Base-by-base conservation (phyloP, 2,329 filamentous ascomycete genomes). In the Neofusicoccum ribis region DNA sequence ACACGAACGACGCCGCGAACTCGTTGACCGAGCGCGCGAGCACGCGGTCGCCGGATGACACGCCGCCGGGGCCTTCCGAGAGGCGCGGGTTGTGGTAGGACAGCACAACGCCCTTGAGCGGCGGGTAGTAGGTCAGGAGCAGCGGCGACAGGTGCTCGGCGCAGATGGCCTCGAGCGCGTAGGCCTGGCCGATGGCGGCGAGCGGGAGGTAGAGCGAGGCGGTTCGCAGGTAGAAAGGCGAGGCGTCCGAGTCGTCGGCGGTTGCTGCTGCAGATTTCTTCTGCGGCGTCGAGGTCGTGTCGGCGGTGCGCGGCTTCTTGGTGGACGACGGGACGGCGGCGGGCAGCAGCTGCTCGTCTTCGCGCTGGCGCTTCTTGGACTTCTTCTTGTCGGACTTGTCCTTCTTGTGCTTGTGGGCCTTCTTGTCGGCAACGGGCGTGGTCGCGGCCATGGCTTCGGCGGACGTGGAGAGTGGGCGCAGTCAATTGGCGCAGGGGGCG, bases 1-100 rank as follows among this genome's bases (percentile, higher is more conserved):
- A 98, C 54, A 91, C 87, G 73, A 91, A 97, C 23, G 89, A 89
- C 27, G 92, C 91, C 7, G 91, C 92, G 74, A 93, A 96, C 78
- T 98, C 95, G 78, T 77, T 74, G 37, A 76, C 68, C 37, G 67
- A 54, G 50, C 66, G 66, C 67, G 51, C 65, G 56, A 63, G 58
- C 39, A 65, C 64, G 20, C 49, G 44, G 14, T 8, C 36, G 37
- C 9, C 5, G 36, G 2, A 34, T 9, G 17, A n/a, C 47, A 20
- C 41, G 9, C 39, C 44, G 46, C 9, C 44, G 0, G 89, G 85
- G 4, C 79, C 74, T 67, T 89, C 86, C 1, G 87, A 86, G 5
- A 95, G 78, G 44, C 86, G 81, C 3, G 90, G 85, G 69, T 93
- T 90, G 69, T 81, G 83, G 81, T 92, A 94, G 59, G 86, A 86